Evolutionary conservation across 805 yeast species (phyloP).

Genomic region (Candida anglica): DNA sequence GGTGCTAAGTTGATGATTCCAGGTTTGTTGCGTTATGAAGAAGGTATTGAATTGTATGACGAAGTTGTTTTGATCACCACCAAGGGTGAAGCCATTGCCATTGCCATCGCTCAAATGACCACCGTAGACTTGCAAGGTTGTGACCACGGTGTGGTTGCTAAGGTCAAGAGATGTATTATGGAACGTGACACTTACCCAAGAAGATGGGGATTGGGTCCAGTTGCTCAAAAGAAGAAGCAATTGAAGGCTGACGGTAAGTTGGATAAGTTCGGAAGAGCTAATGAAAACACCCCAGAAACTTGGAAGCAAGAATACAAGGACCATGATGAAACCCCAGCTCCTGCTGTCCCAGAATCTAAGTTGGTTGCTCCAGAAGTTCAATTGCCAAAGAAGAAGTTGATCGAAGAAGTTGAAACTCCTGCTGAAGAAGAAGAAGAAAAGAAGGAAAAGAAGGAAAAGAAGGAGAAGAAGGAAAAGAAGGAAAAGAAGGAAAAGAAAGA

Average conservation of each 20-base stretch:
- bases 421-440: conserved; percentile 13
- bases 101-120: conserved; percentile 98
- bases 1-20: conserved; percentile 99
- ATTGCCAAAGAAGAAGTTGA: conserved; percentile 48
- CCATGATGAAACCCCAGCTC: conserved; percentile 57
- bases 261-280: conserved; percentile 90
- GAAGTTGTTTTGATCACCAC: conserved; percentile 98
- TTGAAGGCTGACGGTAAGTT: conserved; percentile 95
- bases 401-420: conserved; percentile 36
- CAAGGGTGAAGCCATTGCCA: conserved; percentile 98
- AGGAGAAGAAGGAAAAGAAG: conserved; percentile 46
- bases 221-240: conserved; percentile 98
- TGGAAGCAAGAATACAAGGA: conserved; percentile 88
- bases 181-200: conserved; percentile 99
- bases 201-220: conserved; percentile 99
- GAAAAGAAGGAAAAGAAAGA: conserved; percentile 52
- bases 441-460: conserved; percentile 26
- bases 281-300: conserved; percentile 87
- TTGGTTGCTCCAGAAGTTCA: conserved; percentile 43
- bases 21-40: conserved; percentile 95
- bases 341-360: conserved; percentile 54
- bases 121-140: conserved; percentile 94
- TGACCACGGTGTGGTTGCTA: conserved; percentile 98
- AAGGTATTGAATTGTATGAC: conserved; percentile 94
- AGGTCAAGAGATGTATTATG: conserved; percentile 98